phyloP scores from a whole-genome alignment of 2,329 filamentous ascomycete genomes.

The Colletotrichum horii region DNA sequence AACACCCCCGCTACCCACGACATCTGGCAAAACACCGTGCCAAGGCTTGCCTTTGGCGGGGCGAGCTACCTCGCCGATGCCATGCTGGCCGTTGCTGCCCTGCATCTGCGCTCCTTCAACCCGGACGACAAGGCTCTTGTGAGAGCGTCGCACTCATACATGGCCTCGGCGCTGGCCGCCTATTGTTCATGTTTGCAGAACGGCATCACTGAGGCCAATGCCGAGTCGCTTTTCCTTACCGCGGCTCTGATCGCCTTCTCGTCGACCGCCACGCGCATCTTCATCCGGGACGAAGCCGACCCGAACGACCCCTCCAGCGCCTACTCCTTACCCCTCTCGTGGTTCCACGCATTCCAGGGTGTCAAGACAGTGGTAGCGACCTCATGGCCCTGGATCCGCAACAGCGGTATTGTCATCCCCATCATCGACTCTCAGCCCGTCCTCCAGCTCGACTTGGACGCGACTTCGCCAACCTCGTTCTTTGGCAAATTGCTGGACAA shows the following conservation, averaged over 20 bases:
- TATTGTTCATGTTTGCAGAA: constrained; percentile 62
- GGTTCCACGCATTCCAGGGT: constrained; percentile 72
- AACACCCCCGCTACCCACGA: constrained; percentile 55
- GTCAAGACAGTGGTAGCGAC: constrained; percentile 69
- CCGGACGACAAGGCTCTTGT: constrained; percentile 66
- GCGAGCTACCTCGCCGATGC: constrained; percentile 66
- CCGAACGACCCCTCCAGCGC: constrained; percentile 41
- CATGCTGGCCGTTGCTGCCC: constrained; percentile 67
- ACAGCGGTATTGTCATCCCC: constrained; percentile 60
- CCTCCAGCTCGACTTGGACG: constrained; percentile 63
- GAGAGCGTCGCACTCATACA: constrained; percentile 68
- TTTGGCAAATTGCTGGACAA: constrained; percentile 66
- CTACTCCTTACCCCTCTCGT: constrained; percentile 65
- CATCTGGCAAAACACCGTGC: constrained; percentile 66
- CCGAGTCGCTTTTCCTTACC: constrained; percentile 68
- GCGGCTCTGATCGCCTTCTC: constrained; percentile 71
- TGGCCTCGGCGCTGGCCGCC: constrained; percentile 66
- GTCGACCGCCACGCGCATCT: constrained; percentile 66
- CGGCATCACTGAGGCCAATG: constrained; percentile 64
- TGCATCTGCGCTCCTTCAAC: constrained; percentile 62
- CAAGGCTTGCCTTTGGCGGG: constrained; percentile 64
- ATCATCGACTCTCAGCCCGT: constrained; percentile 70
- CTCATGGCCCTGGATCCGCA: constrained; percentile 68
- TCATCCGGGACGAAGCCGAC: constrained; percentile 60
- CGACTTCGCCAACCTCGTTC: constrained; percentile 56